Conservation (phyloP, 2,329 filamentous ascomycete species). For the Cytospora piceicola region DNA sequence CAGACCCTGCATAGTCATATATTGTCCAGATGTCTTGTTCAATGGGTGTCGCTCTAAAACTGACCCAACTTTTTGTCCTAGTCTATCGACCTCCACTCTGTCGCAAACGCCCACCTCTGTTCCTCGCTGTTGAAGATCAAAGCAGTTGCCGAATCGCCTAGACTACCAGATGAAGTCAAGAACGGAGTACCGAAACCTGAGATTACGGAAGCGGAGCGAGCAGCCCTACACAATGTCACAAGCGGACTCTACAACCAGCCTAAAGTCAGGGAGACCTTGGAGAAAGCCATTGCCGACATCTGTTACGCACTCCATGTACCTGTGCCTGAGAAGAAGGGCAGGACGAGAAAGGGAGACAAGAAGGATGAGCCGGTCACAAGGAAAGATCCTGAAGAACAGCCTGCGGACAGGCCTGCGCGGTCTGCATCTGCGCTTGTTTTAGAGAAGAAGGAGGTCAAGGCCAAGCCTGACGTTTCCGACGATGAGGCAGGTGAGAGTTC, state of each 20-base stretch:
- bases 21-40: too few relatives aligned
- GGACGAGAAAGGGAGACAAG: slow-evolving; percentile 39
- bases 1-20: neutral
- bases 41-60: neutral
- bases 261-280: slow-evolving; percentile 53
- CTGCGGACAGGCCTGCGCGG: slow-evolving; percentile 33
- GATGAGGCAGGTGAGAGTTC: slow-evolving; percentile 36
- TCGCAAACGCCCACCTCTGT: slow-evolving; percentile 59
- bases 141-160: slow-evolving; percentile 53
- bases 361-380: slow-evolving; percentile 34
- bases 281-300: slow-evolving; percentile 53
- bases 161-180: slow-evolving; percentile 54
- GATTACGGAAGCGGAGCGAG: slow-evolving; percentile 55
- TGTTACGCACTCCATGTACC: slow-evolving; percentile 54
- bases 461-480: slow-evolving; percentile 32
- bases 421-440: slow-evolving; percentile 19
- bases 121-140: slow-evolving; percentile 59
- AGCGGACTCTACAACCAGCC: slow-evolving; percentile 59
- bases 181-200: slow-evolving; percentile 53
- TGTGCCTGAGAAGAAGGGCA: slow-evolving; percentile 49
- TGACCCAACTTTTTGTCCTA: slow-evolving; percentile 34
- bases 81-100: slow-evolving; percentile 62
- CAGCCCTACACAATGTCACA: slow-evolving; percentile 61
- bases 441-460: slow-evolving; percentile 33
- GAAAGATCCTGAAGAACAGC: slow-evolving; percentile 41